Evolutionary conservation across 1,284 basidiomycete genomes (phyloP).

Genomic region (Ceratobasidium sp.): DNA sequence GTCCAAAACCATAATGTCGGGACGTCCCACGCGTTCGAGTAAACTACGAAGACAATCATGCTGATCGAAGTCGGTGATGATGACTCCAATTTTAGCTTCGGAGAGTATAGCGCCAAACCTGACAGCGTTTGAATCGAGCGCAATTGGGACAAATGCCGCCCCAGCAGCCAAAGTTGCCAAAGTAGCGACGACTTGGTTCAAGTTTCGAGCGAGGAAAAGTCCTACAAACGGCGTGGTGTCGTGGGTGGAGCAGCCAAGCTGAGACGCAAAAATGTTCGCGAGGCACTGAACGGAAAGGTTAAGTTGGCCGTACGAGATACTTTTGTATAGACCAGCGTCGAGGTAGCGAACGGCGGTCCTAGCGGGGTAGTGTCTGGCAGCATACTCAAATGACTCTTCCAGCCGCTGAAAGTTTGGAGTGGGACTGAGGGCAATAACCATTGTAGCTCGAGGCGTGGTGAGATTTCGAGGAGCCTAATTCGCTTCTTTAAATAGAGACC

Average conservation of each 20-base stretch:
- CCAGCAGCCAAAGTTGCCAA: background rate
- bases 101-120: background rate
- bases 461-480: background rate
- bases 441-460: background rate
- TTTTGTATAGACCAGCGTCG: background rate
- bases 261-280: background rate
- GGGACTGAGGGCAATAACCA: background rate
- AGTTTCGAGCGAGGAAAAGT: slow-evolving; percentile 10
- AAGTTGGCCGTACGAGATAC: slow-evolving; percentile 2
- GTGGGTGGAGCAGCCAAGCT: background rate
- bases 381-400: slow-evolving; percentile 11
- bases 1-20: background rate
- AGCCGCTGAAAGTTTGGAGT: slow-evolving; percentile 8
- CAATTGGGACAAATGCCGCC: slow-evolving; percentile 9
- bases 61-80: slow-evolving; percentile 16
- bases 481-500: too few species aligned
- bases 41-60: background rate
- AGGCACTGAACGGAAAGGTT: background rate
- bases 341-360: background rate
- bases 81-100: background rate
- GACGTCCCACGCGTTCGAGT: background rate
- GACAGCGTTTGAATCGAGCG: background rate
- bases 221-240: background rate
- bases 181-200: slow-evolving; percentile 10
- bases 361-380: background rate